phyloP scores from a whole-genome alignment of 495 filamentous ascomycete genomes.

The Choiromyces venosus region DNA sequence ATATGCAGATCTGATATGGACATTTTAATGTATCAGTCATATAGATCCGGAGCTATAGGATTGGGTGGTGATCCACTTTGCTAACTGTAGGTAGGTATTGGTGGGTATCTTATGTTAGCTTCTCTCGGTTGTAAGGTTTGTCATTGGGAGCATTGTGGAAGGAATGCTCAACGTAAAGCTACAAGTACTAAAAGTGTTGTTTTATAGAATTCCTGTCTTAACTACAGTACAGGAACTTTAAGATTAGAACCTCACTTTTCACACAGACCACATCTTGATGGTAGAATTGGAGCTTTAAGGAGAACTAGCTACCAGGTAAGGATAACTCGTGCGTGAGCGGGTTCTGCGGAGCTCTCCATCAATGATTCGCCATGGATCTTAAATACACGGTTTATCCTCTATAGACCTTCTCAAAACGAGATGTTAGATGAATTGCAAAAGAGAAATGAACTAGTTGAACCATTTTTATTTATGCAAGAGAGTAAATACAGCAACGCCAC shows the following conservation, averaged over 20 bases:
- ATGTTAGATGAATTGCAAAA: neutral
- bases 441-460: neutral
- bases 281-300: neutral
- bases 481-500: neutral
- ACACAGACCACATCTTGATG: neutral
- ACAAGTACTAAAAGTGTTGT: neutral
- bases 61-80: neutral
- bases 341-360: neutral
- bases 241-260: neutral
- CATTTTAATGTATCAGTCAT: neutral
- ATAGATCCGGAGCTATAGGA: neutral
- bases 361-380: neutral
- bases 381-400: neutral
- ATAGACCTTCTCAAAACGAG: neutral
- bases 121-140: neutral
- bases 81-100: neutral
- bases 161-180: neutral
- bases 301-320: neutral
- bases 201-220: neutral
- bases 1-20: neutral
- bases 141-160: neutral
- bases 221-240: neutral
- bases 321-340: neutral
- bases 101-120: neutral
- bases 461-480: neutral